Conservation (phyloP, 1,139 yeast genomes). For the Scheffersomyces cryptocercus region DNA sequence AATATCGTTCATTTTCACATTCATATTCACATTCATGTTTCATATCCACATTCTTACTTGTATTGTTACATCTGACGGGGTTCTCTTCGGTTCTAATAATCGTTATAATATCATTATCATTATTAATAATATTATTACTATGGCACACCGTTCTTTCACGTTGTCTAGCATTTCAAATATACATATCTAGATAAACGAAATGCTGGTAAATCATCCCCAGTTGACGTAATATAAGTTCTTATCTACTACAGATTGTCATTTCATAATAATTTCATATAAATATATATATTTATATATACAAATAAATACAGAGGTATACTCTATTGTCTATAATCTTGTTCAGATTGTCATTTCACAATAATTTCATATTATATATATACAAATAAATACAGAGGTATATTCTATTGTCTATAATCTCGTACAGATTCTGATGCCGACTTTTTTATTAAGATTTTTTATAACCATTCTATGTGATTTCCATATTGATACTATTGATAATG, state of each 20-base stretch:
- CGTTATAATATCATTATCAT: too few relatives aligned
- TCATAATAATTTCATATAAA: neutral
- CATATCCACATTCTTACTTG: too few relatives aligned
- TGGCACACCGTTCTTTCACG: too few relatives aligned
- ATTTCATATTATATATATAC: neutral
- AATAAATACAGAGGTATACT: conserved; percentile 1
- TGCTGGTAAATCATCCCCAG: too few relatives aligned
- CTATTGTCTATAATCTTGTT: neutral
- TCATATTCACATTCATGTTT: too few relatives aligned
- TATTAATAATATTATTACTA: too few relatives aligned
- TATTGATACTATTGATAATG: neutral
- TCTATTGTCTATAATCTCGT: neutral
- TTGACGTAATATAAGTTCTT: too few relatives aligned
- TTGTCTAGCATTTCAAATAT: too few relatives aligned
- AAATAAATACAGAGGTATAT: conserved; percentile 1
- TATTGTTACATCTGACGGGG: too few relatives aligned
- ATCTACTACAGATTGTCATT: neutral
- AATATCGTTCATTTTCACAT: too few relatives aligned
- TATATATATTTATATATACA: neutral
- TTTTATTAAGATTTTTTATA: neutral
- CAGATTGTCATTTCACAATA: neutral
- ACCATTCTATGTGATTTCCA: neutral
- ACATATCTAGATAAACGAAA: too few relatives aligned
- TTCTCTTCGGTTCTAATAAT: too few relatives aligned
- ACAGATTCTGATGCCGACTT: neutral